Base-by-base conservation (phyloP, 192 early-diverging fungal species). In the Paraglomus brasilianum region DNA sequence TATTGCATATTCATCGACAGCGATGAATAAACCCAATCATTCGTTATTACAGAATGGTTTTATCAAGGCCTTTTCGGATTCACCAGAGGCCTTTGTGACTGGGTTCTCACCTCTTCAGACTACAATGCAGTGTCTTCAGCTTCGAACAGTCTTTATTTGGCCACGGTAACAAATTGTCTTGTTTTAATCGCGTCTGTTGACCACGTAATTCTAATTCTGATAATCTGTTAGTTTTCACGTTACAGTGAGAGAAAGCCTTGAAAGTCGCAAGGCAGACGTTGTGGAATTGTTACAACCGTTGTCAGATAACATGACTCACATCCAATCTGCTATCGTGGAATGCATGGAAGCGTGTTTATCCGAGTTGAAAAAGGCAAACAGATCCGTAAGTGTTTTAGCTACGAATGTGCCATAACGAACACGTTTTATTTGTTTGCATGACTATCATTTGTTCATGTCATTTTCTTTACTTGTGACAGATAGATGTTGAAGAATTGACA, bases 11-110 rank as follows among this genome's bases (percentile, higher is more conserved):
- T 5, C 4, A 2, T 49, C 19, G 14, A n/a, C 17, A 4, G 19
- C 38, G 36, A n/a, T 8, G 22, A 61, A 39, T 17, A 38, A 24
- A 47, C 57, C 9, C 39, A 73, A 52, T 21, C 30, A 42, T 41
- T 24, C 8, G 9, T 40, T 38, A n/a, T 43, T 30, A 30, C 66
- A 88, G 50, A 68, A 84, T 50, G 91, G 89, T 4, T 98, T 97
- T 61, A 93, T 98, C 75, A 95, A 96, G 72, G 97, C 95, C 0
- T 90, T 98, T 55, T 93, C 93, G 43, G 95, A 97, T 62, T 77
- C 83, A 17, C 93, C 96, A 8, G 91, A 94, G 62, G 61, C 85
- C 0, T 92, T 98, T 67, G 83, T 85, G 0, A 64, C 82, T 63
- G 94, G 94, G 22, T 90, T 96, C 69, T 87, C 90, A 55, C 95